A percentile compares a stretch with the other conserved stretches of the same genome.
Evolutionary conservation across 1,139 yeast species (phyloP).

Genomic region (Kodamaea derodonti): DNA sequence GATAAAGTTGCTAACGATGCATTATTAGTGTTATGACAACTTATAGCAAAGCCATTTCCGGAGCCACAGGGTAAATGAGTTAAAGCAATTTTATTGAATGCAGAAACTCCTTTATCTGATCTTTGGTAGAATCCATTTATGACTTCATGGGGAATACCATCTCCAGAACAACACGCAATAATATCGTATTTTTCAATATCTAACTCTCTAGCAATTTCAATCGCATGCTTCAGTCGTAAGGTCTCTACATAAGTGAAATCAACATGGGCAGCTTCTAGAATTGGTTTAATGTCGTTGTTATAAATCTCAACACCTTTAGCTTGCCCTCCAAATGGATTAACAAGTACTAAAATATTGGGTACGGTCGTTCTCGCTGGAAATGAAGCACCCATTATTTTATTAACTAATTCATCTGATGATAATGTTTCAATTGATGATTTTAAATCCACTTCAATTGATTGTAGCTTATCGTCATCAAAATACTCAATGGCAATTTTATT

Average conservation of each 20-base stretch:
- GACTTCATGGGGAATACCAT: constrained; percentile 94
- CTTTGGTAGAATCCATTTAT: constrained; percentile 76
- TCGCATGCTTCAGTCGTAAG: constrained; percentile 65
- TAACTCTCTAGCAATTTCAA: constrained; percentile 58
- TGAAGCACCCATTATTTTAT: constrained; percentile 18
- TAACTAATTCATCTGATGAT: neutral
- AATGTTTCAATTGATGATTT: too few species aligned
- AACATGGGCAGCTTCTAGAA: constrained; percentile 67
- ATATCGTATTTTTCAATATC: constrained; percentile 66
- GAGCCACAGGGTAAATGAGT: constrained; percentile 94
- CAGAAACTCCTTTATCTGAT: constrained; percentile 53
- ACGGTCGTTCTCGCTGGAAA: constrained; percentile 19
- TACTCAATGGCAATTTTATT: neutral
- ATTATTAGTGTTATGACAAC: constrained; percentile 71
- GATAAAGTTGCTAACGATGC: constrained; percentile 68
- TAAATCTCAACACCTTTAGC: constrained; percentile 70
- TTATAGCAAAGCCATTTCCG: constrained; percentile 86
- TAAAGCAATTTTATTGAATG: constrained; percentile 63
- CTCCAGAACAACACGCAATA: constrained; percentile 91
- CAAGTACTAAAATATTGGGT: constrained; percentile 58
- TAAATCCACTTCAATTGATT: neutral
- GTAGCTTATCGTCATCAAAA: constrained; percentile 10
- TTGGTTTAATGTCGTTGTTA: constrained; percentile 58
- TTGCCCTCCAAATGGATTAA: constrained; percentile 89
- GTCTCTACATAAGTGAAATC: constrained; percentile 59